Conservation (phyloP, 495 filamentous ascomycete genomes). For the Aspergillus leporis region DNA sequence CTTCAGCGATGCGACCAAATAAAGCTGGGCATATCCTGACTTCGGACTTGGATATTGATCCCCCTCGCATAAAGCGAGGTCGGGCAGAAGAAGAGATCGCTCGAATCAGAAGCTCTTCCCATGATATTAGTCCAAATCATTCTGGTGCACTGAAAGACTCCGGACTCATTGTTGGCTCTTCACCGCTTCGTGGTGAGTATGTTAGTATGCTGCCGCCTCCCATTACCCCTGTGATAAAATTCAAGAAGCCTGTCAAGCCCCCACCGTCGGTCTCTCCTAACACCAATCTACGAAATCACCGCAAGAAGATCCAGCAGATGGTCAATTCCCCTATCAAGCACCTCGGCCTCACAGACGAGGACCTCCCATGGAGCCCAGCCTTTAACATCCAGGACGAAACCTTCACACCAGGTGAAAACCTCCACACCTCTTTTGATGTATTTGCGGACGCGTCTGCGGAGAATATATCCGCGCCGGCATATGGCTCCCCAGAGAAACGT, state of each 20-base stretch:
- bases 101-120: slow-evolving; percentile 86
- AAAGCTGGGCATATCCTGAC: slow-evolving; percentile 61
- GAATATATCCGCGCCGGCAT: slow-evolving; percentile 51
- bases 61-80: slow-evolving; percentile 78
- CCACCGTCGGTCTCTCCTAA: slow-evolving; percentile 90
- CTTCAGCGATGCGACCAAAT: slow-evolving; percentile 77
- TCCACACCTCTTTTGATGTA: slow-evolving; percentile 64
- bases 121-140: slow-evolving; percentile 81
- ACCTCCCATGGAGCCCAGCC: slow-evolving; percentile 74
- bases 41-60: slow-evolving; percentile 70
- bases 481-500: slow-evolving; percentile 75
- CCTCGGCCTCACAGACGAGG: slow-evolving; percentile 62
- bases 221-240: slow-evolving; percentile 82
- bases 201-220: slow-evolving; percentile 70
- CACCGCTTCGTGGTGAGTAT: slow-evolving; percentile 58
- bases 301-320: slow-evolving; percentile 81
- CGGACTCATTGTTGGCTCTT: slow-evolving; percentile 52
- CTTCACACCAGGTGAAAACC: slow-evolving; percentile 48
- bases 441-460: slow-evolving; percentile 63
- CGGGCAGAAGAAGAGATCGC: slow-evolving; percentile 95
- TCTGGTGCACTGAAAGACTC: slow-evolving; percentile 46
- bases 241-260: slow-evolving; percentile 78
- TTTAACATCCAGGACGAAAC: slow-evolving; percentile 65
- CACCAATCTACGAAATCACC: slow-evolving; percentile 91
- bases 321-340: slow-evolving; percentile 83